Conservation (phyloP, 1,284 basidiomycete genomes). For the Puccinia triticina region DNA sequence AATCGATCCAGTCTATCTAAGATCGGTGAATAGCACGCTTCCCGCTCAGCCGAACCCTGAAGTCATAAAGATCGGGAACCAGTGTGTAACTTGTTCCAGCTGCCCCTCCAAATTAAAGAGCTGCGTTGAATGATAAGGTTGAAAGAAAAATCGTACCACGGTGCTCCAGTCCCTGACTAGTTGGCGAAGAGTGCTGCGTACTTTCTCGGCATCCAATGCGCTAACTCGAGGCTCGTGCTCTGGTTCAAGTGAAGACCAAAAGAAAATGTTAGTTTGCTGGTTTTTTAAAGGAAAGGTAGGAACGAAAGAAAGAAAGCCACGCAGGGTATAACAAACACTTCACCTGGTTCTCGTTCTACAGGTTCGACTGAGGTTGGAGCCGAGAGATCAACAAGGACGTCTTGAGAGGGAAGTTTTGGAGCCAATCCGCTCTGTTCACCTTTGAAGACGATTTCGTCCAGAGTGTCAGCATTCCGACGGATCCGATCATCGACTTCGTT, state of each 20-base stretch:
- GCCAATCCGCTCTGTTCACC: constrained; percentile 22
- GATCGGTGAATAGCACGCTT: constrained; percentile 76
- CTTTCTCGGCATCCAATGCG: constrained; percentile 37
- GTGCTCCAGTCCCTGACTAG: constrained; percentile 87
- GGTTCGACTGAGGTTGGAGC: not conserved
- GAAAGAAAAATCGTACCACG: constrained; percentile 67
- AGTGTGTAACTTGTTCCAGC: not conserved
- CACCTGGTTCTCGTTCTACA: constrained; percentile 1
- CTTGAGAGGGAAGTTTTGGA: not conserved
- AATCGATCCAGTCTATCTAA: constrained; percentile 72
- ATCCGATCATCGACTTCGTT: constrained; percentile 49
- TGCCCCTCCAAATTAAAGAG: not conserved
- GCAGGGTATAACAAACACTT: not conserved
- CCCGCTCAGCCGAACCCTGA: constrained; percentile 75
- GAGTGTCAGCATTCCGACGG: constrained; percentile 29
- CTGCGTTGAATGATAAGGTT: not conserved
- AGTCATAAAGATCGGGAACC: constrained; percentile 12
- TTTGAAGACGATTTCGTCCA: constrained; percentile 42
- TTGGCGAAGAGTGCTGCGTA: constrained; percentile 79
- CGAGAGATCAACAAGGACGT: not conserved
- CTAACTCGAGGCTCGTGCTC: constrained; percentile 2
- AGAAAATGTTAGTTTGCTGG: not conserved
- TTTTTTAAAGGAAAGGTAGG: not conserved
- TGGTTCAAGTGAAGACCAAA: not conserved
- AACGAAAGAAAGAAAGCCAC: not conserved